phyloP scores from a whole-genome alignment of 257 asterid genomes.

The Solanum lignicaule region DNA sequence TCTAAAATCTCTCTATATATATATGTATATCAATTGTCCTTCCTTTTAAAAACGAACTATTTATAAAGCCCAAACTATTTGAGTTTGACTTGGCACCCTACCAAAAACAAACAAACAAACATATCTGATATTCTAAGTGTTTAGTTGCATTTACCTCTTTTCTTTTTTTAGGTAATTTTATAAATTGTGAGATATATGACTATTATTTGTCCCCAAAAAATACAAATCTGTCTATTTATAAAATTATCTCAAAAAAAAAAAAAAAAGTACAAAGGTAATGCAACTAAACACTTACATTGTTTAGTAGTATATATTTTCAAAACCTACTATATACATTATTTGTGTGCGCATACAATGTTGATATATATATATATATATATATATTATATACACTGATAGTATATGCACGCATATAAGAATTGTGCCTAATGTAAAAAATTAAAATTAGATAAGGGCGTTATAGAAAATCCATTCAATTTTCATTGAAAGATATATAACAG shows the following conservation, averaged over 20 bases:
- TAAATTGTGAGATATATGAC: neutral
- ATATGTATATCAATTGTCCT: neutral
- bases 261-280: neutral
- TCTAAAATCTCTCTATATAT: neutral
- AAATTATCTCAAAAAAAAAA: no score
- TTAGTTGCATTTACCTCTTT: neutral
- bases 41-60: neutral
- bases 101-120: neutral
- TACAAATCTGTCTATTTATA: no score
- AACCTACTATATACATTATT: no score
- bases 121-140: neutral
- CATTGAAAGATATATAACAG: neutral
- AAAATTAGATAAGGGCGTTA: neutral
- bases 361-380: no score
- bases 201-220: neutral
- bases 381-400: no score
- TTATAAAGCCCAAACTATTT: neutral
- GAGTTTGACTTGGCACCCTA: neutral
- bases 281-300: neutral
- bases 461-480: neutral
- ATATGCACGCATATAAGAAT: no score
- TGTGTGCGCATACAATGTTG: neutral
- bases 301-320: neutral
- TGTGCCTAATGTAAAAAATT: neutral
- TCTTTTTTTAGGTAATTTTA: no score